Percentiles rank a stretch among this genome's conserved stretches.
Evolutionary conservation across 2,329 filamentous ascomycete species (phyloP).

Genomic region (Pseudogymnoascus pannorum): DNA sequence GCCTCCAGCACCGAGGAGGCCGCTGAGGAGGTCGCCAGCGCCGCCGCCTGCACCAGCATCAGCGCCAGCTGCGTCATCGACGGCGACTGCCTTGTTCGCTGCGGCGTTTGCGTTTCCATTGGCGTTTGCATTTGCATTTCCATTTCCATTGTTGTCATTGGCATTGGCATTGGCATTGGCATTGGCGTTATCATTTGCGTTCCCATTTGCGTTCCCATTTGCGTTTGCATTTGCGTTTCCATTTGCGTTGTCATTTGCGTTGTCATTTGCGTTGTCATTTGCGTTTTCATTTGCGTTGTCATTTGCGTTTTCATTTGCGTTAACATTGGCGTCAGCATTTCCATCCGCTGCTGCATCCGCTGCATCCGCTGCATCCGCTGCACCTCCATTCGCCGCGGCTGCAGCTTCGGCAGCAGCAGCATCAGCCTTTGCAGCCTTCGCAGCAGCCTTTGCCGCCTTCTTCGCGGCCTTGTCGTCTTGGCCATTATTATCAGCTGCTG

Average conservation of each 20-base stretch:
- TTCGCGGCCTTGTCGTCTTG: neutral
- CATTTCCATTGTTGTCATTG: neutral
- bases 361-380: neutral
- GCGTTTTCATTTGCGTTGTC: neutral
- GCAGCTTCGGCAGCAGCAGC: neutral
- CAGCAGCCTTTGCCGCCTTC: neutral
- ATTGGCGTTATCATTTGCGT: neutral
- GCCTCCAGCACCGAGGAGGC: neutral
- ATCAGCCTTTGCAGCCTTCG: neutral
- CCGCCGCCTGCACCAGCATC: neutral
- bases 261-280: neutral
- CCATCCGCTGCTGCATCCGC: neutral
- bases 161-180: neutral
- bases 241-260: neutral
- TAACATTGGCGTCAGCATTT: conserved; percentile 22
- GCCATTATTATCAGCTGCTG: neutral
- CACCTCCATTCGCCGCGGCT: neutral
- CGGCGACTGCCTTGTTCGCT: neutral
- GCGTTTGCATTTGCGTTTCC: neutral
- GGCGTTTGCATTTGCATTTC: neutral
- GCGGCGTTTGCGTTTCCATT: neutral
- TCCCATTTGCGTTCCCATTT: neutral
- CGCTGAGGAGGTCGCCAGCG: neutral
- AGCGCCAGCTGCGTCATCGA: neutral
- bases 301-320: conserved; percentile 19